Evolutionary conservation across 805 yeast genomes (phyloP), one percentile per base, ranked within the genome.

Genomic region (Zygoascus flipseniorum): DNA sequence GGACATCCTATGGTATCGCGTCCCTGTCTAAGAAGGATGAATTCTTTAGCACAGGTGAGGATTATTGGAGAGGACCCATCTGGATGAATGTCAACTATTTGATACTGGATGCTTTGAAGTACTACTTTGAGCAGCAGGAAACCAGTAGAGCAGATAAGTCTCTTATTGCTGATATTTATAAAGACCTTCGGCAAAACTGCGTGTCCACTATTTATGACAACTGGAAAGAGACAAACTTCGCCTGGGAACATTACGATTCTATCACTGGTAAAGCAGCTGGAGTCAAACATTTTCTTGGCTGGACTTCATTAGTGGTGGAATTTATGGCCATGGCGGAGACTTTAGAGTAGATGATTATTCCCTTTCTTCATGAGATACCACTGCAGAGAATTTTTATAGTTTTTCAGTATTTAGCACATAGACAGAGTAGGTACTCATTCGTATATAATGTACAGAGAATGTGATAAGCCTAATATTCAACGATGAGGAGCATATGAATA

Each of bases 41-140:
- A 19, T 71, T 64, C 54, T 93, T 85, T 69, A 85, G 85, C 52
- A 79, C 83, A 0, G 92, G 77, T 8, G 99, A 93, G 64, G 83
- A 92, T 68, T 93, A 93, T 71, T 93, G 99, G 99, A 79, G 96
- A 58, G 93, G 97, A 0, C 88, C 95, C 18, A 76, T 93, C 28
- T 93, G 98, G 98, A 74, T 89, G 60, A 86, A 89, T 66, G 86
- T 93, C 63, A 93, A 93, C 71, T 92, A 89, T 64, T 71, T 93
- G 67, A 74, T 83, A 4, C 72, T 93, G 44, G 93, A 89, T 51
- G 77, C 86, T 4, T 72, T 93, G 56, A 67, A 72, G 32, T 70
- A 80, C 65, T 92, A 90, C 63, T 48, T 59, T 6, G 47, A 42
- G 26, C 14, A 28, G 6, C 4, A 14, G 14, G 20, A 19, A 11